These are phyloP conservation scores for Sophora flavescens DNA, from an alignment of 306 rosid species.

Conservation along the genomic window DNA sequence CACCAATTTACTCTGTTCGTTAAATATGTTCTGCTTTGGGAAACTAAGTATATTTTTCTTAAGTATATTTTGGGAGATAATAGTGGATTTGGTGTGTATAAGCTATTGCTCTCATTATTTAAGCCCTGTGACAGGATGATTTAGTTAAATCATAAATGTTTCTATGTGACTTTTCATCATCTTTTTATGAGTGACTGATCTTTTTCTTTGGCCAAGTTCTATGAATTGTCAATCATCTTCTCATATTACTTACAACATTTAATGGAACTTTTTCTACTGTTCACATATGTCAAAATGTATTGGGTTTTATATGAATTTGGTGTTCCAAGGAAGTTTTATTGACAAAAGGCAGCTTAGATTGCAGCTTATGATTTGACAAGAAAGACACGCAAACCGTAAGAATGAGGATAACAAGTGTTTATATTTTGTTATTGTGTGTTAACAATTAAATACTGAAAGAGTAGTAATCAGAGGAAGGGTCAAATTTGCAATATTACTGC, in stretches of 20 bases:
- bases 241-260: conserved; percentile 33
- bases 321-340: conserved; percentile 30
- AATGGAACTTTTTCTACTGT: neutral
- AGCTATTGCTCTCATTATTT: conserved; percentile 24
- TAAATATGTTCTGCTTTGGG: conserved; percentile 16
- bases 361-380: conserved; percentile 5
- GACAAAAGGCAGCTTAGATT: conserved; percentile 17
- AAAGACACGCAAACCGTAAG: conserved; percentile 21
- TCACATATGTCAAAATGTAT: neutral
- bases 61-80: neutral
- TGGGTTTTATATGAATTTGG: conserved; percentile 28
- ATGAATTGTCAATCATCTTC: neutral
- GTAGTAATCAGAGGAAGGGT: conserved; percentile 22
- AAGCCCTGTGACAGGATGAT: neutral
- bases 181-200: conserved; percentile 15
- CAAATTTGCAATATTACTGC: conserved; percentile 17
- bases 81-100: neutral
- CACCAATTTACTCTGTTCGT: conserved; percentile 36
- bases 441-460: conserved; percentile 6
- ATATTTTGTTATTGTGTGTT: conserved; percentile 11
- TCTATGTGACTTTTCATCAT: conserved; percentile 25
- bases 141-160: conserved; percentile 3
- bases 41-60: too few relatives aligned
- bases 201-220: neutral
- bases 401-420: conserved; percentile 33